Conservation (phyloP, 148 eudicot genomes). For the Vaccinium macrocarpon region DNA sequence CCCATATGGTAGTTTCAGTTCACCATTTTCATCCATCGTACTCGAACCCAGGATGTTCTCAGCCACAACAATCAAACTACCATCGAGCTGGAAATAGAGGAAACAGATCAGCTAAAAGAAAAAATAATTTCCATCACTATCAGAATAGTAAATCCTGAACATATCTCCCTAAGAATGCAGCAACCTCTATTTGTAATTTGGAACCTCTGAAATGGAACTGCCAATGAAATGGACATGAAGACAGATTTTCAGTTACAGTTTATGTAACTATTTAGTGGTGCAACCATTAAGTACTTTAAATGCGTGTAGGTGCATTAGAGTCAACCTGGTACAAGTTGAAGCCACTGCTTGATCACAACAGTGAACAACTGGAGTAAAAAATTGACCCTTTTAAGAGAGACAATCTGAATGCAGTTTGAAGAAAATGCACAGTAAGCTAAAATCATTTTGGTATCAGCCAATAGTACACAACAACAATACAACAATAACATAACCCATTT, state of each 20-base stretch:
- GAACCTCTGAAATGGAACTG: constrained; percentile 85
- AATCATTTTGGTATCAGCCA: background rate
- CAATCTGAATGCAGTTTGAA: background rate
- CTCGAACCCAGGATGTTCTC: constrained; percentile 71
- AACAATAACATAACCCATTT: no score
- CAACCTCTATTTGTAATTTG: constrained; percentile 87
- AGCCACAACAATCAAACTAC: constrained; percentile 75
- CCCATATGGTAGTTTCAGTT: constrained; percentile 76
- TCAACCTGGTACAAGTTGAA: constrained; percentile 7
- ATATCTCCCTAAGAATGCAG: constrained; percentile 82
- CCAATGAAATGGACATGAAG: constrained; percentile 58
- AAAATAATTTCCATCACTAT: constrained; percentile 10
- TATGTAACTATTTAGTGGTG: constrained; percentile 4
- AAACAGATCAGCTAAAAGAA: constrained; percentile 30
- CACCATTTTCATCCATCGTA: constrained; percentile 41
- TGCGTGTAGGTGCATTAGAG: background rate
- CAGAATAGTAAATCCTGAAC: constrained; percentile 53
- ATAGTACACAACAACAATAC: no score
- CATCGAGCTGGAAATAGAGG: constrained; percentile 59
- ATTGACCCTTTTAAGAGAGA: background rate
- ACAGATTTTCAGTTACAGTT: background rate
- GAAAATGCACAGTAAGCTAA: background rate
- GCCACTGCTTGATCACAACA: background rate
- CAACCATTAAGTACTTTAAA: background rate
- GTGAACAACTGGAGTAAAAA: background rate